Base-by-base conservation (phyloP, 805 yeast genomes). In the Kluyveromyces wickerhamii region DNA sequence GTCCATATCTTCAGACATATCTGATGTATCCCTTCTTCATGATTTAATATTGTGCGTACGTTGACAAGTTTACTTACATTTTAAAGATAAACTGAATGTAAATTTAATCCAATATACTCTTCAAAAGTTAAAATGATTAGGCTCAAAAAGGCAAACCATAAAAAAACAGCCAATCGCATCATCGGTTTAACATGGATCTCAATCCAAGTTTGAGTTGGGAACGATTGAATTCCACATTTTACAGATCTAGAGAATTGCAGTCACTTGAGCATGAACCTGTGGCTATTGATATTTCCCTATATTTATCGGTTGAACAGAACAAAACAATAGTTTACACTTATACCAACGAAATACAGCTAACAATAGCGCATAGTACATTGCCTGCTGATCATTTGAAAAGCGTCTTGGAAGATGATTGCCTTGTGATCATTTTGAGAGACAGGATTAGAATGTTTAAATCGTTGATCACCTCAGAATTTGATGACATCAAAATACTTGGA, bases 171-270 rank as follows among this genome's bases (percentile, higher is more conserved):
- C n/a, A n/a, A n/a, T n/a, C n/a, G n/a, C n/a, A n/a, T n/a, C n/a
- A n/a, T n/a, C 27, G 13, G n/a, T 14, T 14, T 14, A 27, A 14
- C 5, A 31, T 24, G 28, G 15, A 23, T n/a, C 20, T 23, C 14
- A 31, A 59, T 31, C 74, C 74, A 9, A 64, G 70, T 44, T 51
- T 67, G 41, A 70, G 69, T 28, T 87, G 96, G 96, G 95, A 86
- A 54, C 70, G 79, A 43, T 67, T 87, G 13, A 77, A 74, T 35
- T 74, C 76, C 54, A 79, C 74, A 7, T 84, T 72, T 53, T 87
- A 85, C 45, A 64, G 81, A 36, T 66, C 69, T 12, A 57, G 78
- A 36, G 69, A 17, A 6, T 30, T 30, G 19, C 33, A 30, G 73
- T 13, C 77, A 82, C 37, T 78, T 21, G 25, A 19, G 16, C 33